Conservation (phyloP, 106 monocot genomes). For the Iris macrosiphon region DNA sequence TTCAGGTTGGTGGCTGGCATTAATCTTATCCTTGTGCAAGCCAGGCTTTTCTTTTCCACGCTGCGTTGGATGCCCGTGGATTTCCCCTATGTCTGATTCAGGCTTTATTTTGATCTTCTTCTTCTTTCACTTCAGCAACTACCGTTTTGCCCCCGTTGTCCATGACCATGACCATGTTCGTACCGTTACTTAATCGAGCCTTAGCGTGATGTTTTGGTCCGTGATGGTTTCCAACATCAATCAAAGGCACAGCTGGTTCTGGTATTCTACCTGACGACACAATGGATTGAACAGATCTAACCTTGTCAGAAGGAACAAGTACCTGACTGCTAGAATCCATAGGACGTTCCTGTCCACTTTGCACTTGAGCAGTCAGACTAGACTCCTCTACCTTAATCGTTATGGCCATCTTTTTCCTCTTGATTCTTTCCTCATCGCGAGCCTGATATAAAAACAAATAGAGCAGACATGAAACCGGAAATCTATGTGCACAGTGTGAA, state of each 20-base stretch:
- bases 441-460: conserved; percentile 23
- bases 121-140: conserved; percentile 17
- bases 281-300: no score
- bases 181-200: conserved; percentile 4
- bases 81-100: conserved; percentile 37
- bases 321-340: conserved; percentile 6
- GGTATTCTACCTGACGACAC: conserved; percentile 14
- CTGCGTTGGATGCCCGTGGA: conserved; percentile 18
- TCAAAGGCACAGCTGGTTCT: no score
- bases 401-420: conserved; percentile 50
- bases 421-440: conserved; percentile 64
- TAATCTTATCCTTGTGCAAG: conserved; percentile 27
- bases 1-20: conserved; percentile 12
- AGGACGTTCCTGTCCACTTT: conserved; percentile 24
- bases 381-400: conserved; percentile 12
- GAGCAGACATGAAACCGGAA: no score
- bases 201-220: no score
- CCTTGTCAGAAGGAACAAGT: no score
- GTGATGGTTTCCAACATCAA: no score
- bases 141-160: conserved; percentile 17
- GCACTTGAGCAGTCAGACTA: conserved; percentile 14
- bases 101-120: conserved; percentile 73
- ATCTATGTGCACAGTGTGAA: no score
- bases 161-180: neutral
- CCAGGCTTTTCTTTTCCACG: conserved; percentile 19